Base-by-base conservation (phyloP, 2,329 filamentous ascomycete species). In the Aspergillus fructus region DNA sequence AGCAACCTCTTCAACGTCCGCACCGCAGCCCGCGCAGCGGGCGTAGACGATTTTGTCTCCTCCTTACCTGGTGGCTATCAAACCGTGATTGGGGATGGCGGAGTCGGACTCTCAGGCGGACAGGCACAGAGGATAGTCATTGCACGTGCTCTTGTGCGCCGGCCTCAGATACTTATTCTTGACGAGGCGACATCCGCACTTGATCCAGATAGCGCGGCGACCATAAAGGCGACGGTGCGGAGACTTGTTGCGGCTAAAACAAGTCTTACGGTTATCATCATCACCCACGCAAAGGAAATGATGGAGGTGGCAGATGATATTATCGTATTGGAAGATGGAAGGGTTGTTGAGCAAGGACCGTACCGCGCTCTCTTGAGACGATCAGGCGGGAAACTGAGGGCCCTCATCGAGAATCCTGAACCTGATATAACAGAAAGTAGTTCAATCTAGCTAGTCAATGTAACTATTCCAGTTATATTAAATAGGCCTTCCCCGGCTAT, bases 151-250 rank as follows among this genome's bases (percentile, higher is more conserved):
- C 78, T 97, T 0, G 82, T 89, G 0, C 82, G 91, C 0, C 78
- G 81, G 13, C 92, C 92, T 0, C 81, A 83, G 41, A 78, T 97
- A 2, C 76, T 97, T 15, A 82, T 97, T 2, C 76, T 97, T 2
- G 93, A 97, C 66, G 93, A 97, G 75, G 90, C 92, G 1, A 97
- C 93, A 0, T 90, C 87, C 24, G 88, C 89, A 0, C 78, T 97
- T 0, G 93, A 97, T 67, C 80, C 82, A 0, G 83, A 87, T 63
- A 88, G 83, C 40, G 87, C 90, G 0, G 81, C 81, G 3, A 74
- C 81, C 2, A 82, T 97, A 3, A 79, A 89, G 12, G 74, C 82
- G 8, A 88, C 88, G 0, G 79, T 96, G 41, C 72, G 72, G 37
- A 68, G 68, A 0, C 73, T 94, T 1, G 76, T 87, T 12, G 59